Evolutionary conservation across 2,329 filamentous ascomycete species (phyloP).

Genomic region (Blastomyces silverae): DNA sequence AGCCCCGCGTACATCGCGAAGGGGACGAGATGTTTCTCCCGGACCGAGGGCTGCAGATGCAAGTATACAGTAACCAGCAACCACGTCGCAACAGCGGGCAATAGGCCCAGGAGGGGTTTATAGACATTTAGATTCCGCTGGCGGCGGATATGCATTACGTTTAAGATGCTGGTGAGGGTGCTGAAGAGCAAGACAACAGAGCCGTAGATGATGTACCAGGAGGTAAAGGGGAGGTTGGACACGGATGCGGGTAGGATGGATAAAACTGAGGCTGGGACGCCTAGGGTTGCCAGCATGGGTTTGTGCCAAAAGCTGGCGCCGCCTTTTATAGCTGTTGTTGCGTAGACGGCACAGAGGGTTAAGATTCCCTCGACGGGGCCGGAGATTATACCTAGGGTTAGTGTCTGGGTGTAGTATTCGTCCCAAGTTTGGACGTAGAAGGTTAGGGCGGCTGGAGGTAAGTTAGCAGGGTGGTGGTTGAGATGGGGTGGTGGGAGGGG

Average conservation of each 20-base stretch:
- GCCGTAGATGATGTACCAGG: slow-evolving; percentile 90
- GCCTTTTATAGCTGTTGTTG: slow-evolving; percentile 74
- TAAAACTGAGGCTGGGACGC: slow-evolving; percentile 55
- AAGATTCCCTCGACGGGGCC: slow-evolving; percentile 93
- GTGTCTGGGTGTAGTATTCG: slow-evolving; percentile 94
- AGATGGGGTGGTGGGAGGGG: slow-evolving; percentile 24
- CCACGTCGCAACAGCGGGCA: slow-evolving; percentile 77
- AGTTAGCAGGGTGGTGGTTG: slow-evolving; percentile 9
- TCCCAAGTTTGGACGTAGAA: slow-evolving; percentile 99
- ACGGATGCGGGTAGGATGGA: slow-evolving; percentile 59
- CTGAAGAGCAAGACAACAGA: slow-evolving; percentile 75
- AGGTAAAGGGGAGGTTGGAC: slow-evolving; percentile 77
- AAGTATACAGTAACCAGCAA: slow-evolving; percentile 69
- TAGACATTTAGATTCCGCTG: slow-evolving; percentile 63
- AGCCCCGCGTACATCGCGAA: slow-evolving; percentile 84
- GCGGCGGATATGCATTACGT: slow-evolving; percentile 76
- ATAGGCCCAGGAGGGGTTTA: slow-evolving; percentile 65
- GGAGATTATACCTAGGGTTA: slow-evolving; percentile 85
- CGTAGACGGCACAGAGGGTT: slow-evolving; percentile 73
- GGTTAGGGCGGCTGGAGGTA: slow-evolving; percentile 65
- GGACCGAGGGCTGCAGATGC: slow-evolving; percentile 74
- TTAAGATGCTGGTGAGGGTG: slow-evolving; percentile 63
- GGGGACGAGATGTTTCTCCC: slow-evolving; percentile 75
- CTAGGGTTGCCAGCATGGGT: slow-evolving; percentile 64
- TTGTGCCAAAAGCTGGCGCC: slow-evolving; percentile 92